Evolutionary conservation across 208 protist species (phyloP).

Genomic region (Trypanosoma scelopori): DNA sequence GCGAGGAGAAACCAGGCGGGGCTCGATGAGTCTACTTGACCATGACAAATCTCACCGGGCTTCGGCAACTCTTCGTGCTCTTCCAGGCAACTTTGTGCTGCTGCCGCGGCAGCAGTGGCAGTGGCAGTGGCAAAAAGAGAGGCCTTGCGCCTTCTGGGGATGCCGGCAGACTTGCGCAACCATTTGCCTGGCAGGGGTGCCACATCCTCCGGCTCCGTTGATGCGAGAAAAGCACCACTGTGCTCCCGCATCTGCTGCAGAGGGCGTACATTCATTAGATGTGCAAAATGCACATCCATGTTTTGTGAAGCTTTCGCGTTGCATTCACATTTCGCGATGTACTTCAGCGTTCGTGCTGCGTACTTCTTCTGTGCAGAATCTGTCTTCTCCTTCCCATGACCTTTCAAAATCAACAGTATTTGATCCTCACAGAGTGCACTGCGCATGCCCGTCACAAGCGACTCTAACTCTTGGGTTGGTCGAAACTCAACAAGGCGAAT

Average conservation of each 20-base stretch:
- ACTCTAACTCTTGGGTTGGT: constrained; percentile 27
- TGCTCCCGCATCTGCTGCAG: not conserved
- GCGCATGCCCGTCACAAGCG: constrained; percentile 56
- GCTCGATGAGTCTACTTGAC: not conserved
- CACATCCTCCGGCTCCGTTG: constrained; percentile 4
- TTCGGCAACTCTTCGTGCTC: not conserved
- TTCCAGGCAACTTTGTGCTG: not conserved
- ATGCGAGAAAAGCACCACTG: not conserved
- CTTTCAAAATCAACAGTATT: constrained; percentile 29
- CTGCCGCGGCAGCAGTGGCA: not conserved
- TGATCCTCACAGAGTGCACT: constrained; percentile 78
- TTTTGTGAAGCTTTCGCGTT: not conserved
- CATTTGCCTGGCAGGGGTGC: not conserved
- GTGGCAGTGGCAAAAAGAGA: not conserved
- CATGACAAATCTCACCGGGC: not conserved
- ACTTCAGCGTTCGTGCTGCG: constrained; percentile 2
- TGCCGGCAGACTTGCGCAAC: not conserved
- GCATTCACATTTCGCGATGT: constrained; percentile 4
- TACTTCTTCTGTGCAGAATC: not conserved
- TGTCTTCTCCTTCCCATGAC: not conserved
- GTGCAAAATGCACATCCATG: not conserved
- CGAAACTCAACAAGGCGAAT: constrained; percentile 32
- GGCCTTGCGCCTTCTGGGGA: not conserved
- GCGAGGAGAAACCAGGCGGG: constrained; percentile 62
- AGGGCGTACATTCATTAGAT: not conserved